Evolutionary conservation across 2,329 filamentous ascomycete species (phyloP), one percentile per base, ranked within the genome.

Genomic region (Colletotrichum echinochloae): DNA sequence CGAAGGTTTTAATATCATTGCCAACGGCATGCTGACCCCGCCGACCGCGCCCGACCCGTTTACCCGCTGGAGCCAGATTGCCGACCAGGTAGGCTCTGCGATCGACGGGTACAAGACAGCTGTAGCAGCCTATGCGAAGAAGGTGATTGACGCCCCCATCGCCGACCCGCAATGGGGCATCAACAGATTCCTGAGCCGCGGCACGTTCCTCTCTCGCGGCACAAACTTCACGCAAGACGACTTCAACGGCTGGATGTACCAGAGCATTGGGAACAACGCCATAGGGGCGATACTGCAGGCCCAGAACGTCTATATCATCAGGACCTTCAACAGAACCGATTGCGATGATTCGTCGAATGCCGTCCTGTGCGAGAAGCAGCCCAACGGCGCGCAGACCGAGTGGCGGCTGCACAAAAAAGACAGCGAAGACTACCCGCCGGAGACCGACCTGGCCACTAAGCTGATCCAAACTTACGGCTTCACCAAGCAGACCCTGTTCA

Each of bases 211-310:
- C 18, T 7, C 18, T 3, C 65, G 65, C 49, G 30, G 30, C 30
- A 39, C 3, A 6, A 67, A 67, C 41, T 12, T 67, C 39, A 67
- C 65, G 0, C 65, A 64, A 20, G 60, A 63, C 20, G 65, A 67
- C 23, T 16, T 67, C 39, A 59, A 67, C 23, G 39, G 7, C 8
- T 67, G 65, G 65, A 67, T 67, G 65, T 67, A 64, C 14, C 7
- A 28, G 23, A 39, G 49, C 23, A 18, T 67, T 14, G 37, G 30
- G 23, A 14, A 41, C 9, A 67, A 67, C 33, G 65, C 65, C 20
- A 67, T 67, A 33, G 65, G 35, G 1, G 4, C 44, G 3, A 26
- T 67, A 1, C 20, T 67, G 59, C 65, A 67, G 3, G 51, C 65
- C 6, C 65, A 56, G 33, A 67, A 67, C 8, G 41, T 56, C 2